Evolutionary conservation across 1,284 basidiomycete species (phyloP).

Genomic region (Tilletia setariae): DNA sequence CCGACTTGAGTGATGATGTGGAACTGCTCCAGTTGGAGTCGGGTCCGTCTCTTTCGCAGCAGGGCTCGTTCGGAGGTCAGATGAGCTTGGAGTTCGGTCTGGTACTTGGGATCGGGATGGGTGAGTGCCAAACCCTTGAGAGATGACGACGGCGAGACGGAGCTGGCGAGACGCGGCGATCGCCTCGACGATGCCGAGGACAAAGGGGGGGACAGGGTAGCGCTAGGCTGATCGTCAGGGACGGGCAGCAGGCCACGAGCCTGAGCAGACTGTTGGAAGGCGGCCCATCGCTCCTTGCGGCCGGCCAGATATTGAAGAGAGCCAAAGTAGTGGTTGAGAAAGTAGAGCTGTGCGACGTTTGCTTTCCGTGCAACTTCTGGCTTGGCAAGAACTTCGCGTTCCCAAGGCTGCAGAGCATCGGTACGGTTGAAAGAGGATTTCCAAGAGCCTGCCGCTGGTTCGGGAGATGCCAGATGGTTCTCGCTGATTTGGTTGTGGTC

Average conservation of each 20-base stretch:
- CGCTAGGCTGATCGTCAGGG: not conserved
- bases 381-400: constrained; percentile 43
- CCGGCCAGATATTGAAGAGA: constrained; percentile 47
- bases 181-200: constrained; percentile 76
- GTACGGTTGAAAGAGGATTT: constrained; percentile 19
- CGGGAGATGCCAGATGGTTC: not conserved
- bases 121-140: not conserved
- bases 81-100: constrained; percentile 39
- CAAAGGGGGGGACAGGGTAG: constrained; percentile 58
- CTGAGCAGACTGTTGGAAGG: constrained; percentile 66
- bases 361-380: constrained; percentile 51
- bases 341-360: constrained; percentile 53
- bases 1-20: constrained; percentile 54
- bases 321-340: constrained; percentile 54
- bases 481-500: not conserved
- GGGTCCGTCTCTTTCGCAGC: constrained; percentile 48
- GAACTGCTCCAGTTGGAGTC: constrained; percentile 50
- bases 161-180: constrained; percentile 70
- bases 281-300: constrained; percentile 58
- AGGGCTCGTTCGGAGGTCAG: constrained; percentile 46
- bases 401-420: constrained; percentile 49
- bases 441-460: not conserved
- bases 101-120: constrained; percentile 63
- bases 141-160: not conserved
- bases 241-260: constrained; percentile 28